These are phyloP conservation scores for Lyophyllum shimeji DNA, from an alignment of 768 basidiomycete genomes.

Conservation along the genomic window DNA sequence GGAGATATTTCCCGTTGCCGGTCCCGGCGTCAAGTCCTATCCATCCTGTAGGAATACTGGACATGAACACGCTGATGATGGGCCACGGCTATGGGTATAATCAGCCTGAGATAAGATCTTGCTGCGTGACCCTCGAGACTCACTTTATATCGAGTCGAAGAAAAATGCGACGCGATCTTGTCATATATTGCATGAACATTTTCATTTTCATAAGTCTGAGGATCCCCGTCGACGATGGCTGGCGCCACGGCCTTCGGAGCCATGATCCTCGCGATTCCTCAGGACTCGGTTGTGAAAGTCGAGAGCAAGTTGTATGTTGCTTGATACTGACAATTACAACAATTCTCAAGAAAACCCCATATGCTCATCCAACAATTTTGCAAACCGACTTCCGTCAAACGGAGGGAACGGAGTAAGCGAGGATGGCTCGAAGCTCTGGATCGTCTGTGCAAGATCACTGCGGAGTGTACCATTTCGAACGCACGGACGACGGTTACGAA, in stretches of 20 bases:
- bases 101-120: background rate
- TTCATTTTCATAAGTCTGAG: constrained; percentile 60
- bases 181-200: constrained; percentile 88
- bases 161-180: constrained; percentile 83
- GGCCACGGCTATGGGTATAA: constrained; percentile 78
- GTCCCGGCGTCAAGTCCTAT: constrained; percentile 94
- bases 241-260: constrained; percentile 33
- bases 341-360: constrained; percentile 59
- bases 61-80: constrained; percentile 74
- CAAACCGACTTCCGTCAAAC: constrained; percentile 68
- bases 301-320: background rate
- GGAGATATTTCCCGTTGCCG: constrained; percentile 97
- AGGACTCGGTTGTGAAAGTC: constrained; percentile 14
- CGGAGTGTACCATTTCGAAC: background rate
- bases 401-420: constrained; percentile 59
- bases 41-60: constrained; percentile 69
- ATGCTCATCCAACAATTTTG: constrained; percentile 68
- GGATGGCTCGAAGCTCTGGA: constrained; percentile 46
- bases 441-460: constrained; percentile 57
- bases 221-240: constrained; percentile 45
- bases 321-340: background rate
- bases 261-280: constrained; percentile 6
- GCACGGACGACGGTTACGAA: background rate
- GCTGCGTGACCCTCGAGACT: constrained; percentile 7
- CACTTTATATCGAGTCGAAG: constrained; percentile 87